Conservation (phyloP, 805 yeast genomes). For the fission yeast (Schizosaccharomyces pombe) region DNA sequence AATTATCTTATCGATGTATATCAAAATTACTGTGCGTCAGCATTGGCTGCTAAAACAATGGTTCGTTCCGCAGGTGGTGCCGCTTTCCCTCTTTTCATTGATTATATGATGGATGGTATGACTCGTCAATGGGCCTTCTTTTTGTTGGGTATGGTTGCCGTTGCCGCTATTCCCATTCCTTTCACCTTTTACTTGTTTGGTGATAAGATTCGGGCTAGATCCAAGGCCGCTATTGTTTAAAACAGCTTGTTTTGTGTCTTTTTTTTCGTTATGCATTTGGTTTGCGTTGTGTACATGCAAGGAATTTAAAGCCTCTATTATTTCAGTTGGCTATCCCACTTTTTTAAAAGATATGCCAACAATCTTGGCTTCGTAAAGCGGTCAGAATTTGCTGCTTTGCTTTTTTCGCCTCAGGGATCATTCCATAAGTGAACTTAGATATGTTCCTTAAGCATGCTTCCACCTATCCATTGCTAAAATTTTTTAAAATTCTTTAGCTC, state of each 20-base stretch:
- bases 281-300: too few relatives aligned
- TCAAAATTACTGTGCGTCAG: conserved; percentile 33
- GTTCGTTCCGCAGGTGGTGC: conserved; percentile 40
- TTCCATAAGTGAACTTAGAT: too few relatives aligned
- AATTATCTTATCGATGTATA: conserved; percentile 60
- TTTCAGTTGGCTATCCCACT: too few relatives aligned
- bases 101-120: conserved; percentile 29
- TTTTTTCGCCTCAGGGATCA: too few relatives aligned
- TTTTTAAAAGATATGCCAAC: too few relatives aligned
- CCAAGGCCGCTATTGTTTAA: background rate
- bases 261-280: background rate
- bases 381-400: too few relatives aligned
- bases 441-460: too few relatives aligned
- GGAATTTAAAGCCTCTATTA: too few relatives aligned
- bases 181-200: conserved; percentile 10
- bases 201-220: background rate
- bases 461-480: too few relatives aligned
- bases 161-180: conserved; percentile 29
- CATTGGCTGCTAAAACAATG: conserved; percentile 39
- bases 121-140: conserved; percentile 32
- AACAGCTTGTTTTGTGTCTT: background rate
- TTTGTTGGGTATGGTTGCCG: conserved; percentile 28
- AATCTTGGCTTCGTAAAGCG: too few relatives aligned
- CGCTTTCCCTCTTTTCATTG: conserved; percentile 32
- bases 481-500: too few relatives aligned